Percentiles rank a stretch among this genome's conserved stretches.
These are phyloP conservation scores for Mucor velutinosus DNA, from an alignment of 371 early-diverging fungal genomes.

Conservation along the genomic window DNA sequence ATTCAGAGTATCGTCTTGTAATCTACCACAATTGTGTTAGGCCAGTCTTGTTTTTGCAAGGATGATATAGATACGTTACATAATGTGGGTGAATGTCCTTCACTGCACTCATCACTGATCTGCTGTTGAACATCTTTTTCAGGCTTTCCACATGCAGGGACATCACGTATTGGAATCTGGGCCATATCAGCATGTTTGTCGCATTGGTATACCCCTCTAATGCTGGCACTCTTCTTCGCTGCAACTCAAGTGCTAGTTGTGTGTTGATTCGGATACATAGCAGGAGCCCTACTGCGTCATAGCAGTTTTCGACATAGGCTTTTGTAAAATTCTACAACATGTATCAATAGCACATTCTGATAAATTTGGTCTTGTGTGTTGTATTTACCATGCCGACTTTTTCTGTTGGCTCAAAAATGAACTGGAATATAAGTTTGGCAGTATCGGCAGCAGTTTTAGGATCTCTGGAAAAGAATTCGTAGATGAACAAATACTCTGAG, in stretches of 20 bases:
- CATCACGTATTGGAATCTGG: slow-evolving; percentile 86
- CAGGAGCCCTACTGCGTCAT: slow-evolving; percentile 88
- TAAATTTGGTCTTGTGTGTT: background rate
- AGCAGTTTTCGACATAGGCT: slow-evolving; percentile 71
- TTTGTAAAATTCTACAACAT: slow-evolving; percentile 60
- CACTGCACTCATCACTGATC: slow-evolving; percentile 52
- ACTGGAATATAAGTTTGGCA: slow-evolving; percentile 59
- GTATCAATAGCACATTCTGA: background rate
- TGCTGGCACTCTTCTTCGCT: slow-evolving; percentile 77
- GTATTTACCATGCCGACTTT: slow-evolving; percentile 68
- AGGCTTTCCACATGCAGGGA: slow-evolving; percentile 87
- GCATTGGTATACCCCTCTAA: slow-evolving; percentile 84
- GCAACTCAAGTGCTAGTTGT: slow-evolving; percentile 80
- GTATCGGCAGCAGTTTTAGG: slow-evolving; percentile 46
- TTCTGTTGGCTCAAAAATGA: slow-evolving; percentile 84
- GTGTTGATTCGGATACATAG: slow-evolving; percentile 86
- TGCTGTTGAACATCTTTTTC: slow-evolving; percentile 65
- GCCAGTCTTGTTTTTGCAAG: background rate
- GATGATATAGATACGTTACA: slow-evolving; percentile 45
- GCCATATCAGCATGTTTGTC: slow-evolving; percentile 92
- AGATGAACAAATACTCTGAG: slow-evolving; percentile 88
- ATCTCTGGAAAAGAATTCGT: slow-evolving; percentile 81
- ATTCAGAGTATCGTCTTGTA: slow-evolving; percentile 86
- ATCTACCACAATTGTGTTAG: slow-evolving; percentile 21
- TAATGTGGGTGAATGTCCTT: slow-evolving; percentile 85